Conservation (phyloP, 768 basidiomycete genomes). For the Boletus rufocinnamomeus region DNA sequence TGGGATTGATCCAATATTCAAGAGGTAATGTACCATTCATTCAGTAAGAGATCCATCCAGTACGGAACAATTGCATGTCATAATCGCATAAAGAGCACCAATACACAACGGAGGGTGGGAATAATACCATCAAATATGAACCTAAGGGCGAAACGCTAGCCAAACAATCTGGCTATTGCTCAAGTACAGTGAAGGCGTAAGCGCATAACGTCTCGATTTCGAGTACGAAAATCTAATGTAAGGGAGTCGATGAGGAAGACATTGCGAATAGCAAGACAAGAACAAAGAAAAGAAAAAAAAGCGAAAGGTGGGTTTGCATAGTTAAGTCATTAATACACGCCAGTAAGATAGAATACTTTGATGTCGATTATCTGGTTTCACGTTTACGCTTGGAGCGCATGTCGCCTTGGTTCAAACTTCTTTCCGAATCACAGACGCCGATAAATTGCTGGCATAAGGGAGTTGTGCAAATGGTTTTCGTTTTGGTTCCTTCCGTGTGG, state of each 20-base stretch:
- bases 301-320: constrained; percentile 20
- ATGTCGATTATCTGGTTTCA: constrained; percentile 21
- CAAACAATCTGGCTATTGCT: not conserved
- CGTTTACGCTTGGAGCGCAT: constrained; percentile 7
- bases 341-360: constrained; percentile 28
- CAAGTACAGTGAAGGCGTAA: not conserved
- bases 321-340: constrained; percentile 30
- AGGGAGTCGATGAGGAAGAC: not conserved
- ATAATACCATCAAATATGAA: not conserved
- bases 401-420: constrained; percentile 1
- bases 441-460: not conserved
- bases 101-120: not conserved
- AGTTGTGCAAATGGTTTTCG: not conserved
- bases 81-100: constrained; percentile 10
- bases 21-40: not conserved
- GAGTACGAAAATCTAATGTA: constrained; percentile 7
- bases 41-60: not conserved
- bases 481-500: constrained; percentile 3
- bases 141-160: not conserved
- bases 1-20: not conserved
- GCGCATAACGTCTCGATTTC: constrained; percentile 9
- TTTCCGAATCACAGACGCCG: constrained; percentile 2
- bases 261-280: constrained; percentile 2
- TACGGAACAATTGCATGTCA: constrained; percentile 6
- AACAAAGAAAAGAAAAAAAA: not conserved